These are phyloP conservation scores for Silene uniflora DNA, from an alignment of 148 eudicot species.

Conservation along the genomic window DNA sequence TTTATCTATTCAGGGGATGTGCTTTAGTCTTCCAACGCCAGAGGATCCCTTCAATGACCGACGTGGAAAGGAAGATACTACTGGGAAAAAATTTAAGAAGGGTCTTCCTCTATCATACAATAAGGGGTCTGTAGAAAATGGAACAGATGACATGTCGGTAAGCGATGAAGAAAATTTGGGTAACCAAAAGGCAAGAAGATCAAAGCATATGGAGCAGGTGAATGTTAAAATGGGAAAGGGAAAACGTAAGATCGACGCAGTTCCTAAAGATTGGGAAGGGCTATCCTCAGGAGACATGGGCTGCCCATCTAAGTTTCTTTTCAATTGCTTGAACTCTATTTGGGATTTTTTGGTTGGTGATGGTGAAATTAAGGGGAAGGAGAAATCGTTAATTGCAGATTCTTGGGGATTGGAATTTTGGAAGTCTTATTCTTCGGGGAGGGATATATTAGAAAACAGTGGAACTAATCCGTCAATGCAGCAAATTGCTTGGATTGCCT, in stretches of 20 bases:
- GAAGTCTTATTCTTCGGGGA: conserved; percentile 55
- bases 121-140: conserved; percentile 25
- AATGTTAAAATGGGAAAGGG: conserved; percentile 24
- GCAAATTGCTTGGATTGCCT: conserved; percentile 85
- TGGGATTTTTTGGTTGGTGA: conserved; percentile 39
- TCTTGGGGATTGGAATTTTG: conserved; percentile 86
- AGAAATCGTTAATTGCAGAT: conserved; percentile 42
- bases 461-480: conserved; percentile 49
- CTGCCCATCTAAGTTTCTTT: conserved; percentile 70
- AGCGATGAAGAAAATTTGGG: conserved; percentile 10
- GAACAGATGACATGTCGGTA: conserved; percentile 19
- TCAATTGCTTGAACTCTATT: conserved; percentile 63
- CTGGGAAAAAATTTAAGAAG: conserved; percentile 38
- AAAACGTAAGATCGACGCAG: neutral
- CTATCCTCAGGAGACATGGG: conserved; percentile 19
- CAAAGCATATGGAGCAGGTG: conserved; percentile 15
- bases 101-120: conserved; percentile 21
- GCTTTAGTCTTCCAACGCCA: conserved; percentile 81
- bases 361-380: conserved; percentile 32
- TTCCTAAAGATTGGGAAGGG: neutral
- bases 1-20: conserved; percentile 66
- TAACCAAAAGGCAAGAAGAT: conserved; percentile 20
- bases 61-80: conserved; percentile 31
- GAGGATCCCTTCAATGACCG: conserved; percentile 84
- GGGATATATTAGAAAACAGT: conserved; percentile 56